Conservation (phyloP, 2,329 filamentous ascomycete genomes). For the Fusarium sp. region DNA sequence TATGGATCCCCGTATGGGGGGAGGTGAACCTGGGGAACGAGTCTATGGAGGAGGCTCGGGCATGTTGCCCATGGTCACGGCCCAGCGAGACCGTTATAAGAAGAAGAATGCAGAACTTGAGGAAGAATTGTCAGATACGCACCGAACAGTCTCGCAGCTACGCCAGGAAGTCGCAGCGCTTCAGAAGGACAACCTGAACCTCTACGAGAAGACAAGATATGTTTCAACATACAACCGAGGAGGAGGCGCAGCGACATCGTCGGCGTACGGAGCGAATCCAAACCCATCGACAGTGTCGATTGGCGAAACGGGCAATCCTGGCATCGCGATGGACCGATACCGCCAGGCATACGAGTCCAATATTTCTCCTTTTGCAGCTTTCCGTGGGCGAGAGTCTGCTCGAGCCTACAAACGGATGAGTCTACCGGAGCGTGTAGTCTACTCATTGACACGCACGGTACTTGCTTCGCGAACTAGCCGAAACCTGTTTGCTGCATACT, state of each 20-base stretch:
- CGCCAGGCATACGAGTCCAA: slow-evolving; percentile 93
- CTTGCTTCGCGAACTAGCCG: slow-evolving; percentile 88
- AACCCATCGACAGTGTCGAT: slow-evolving; percentile 77
- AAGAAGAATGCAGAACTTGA: slow-evolving; percentile 93
- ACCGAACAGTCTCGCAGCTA: slow-evolving; percentile 83
- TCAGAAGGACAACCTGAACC: slow-evolving; percentile 93
- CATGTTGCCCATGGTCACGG: slow-evolving; percentile 97
- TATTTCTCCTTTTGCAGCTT: slow-evolving; percentile 94
- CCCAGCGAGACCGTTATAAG: slow-evolving; percentile 97
- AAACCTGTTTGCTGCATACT: slow-evolving; percentile 94
- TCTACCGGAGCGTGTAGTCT: slow-evolving; percentile 87
- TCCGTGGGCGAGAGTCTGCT: slow-evolving; percentile 90
- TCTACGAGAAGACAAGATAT: slow-evolving; percentile 98
- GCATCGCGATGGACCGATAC: slow-evolving; percentile 82
- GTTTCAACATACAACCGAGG: slow-evolving; percentile 90
- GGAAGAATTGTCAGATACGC: slow-evolving; percentile 84
- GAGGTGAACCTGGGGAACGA: slow-evolving; percentile 62
- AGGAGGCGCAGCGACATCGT: slow-evolving; percentile 66
- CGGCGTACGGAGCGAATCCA: slow-evolving; percentile 74
- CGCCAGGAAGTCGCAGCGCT: slow-evolving; percentile 90
- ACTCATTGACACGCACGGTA: slow-evolving; percentile 90
- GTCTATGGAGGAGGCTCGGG: slow-evolving; percentile 78
- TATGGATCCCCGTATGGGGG: slow-evolving; percentile 74
- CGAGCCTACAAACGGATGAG: slow-evolving; percentile 94
- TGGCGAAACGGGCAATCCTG: slow-evolving; percentile 65